Percentiles rank a stretch among this genome's conserved stretches.
phyloP scores from a whole-genome alignment of 75 land plant genomes.

The Larix kaempferi region DNA sequence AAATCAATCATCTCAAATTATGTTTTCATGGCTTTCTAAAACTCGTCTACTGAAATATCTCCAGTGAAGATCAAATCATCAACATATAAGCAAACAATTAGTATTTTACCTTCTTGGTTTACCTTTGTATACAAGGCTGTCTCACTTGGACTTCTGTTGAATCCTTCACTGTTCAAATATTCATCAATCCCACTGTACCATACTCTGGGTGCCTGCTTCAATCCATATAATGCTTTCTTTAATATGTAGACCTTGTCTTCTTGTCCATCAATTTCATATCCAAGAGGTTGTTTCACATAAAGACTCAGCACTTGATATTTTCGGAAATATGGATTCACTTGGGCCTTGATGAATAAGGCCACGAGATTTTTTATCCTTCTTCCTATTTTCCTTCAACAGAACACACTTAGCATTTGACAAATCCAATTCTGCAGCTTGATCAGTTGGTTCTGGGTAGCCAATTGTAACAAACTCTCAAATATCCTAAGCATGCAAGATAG shows the following conservation, averaged over 20 bases:
- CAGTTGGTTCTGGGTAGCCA: too few species aligned
- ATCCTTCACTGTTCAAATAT: neutral
- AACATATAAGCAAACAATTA: constrained; percentile 4
- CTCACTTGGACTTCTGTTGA: neutral
- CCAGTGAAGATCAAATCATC: constrained; percentile 10
- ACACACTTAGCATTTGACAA: too few species aligned
- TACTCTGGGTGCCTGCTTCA: constrained; percentile 6
- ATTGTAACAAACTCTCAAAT: too few species aligned
- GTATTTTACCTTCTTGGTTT: neutral
- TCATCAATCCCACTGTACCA: neutral
- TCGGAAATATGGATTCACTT: too few species aligned
- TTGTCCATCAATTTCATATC: neutral
- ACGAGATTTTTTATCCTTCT: too few species aligned
- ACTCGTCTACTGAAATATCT: neutral
- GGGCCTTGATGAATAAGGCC: too few species aligned
- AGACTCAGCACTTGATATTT: too few species aligned
- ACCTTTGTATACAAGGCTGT: neutral
- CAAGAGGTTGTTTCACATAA: neutral
- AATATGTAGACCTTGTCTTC: neutral
- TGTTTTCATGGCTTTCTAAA: too few species aligned
- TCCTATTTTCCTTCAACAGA: too few species aligned
- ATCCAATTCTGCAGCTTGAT: too few species aligned
- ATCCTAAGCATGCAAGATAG: too few species aligned
- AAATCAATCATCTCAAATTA: constrained; percentile 19
- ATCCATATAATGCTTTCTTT: neutral